These are phyloP conservation scores for Wallacemonas sp. DNA, from an alignment of 208 protist genomes.

Conservation along the genomic window DNA sequence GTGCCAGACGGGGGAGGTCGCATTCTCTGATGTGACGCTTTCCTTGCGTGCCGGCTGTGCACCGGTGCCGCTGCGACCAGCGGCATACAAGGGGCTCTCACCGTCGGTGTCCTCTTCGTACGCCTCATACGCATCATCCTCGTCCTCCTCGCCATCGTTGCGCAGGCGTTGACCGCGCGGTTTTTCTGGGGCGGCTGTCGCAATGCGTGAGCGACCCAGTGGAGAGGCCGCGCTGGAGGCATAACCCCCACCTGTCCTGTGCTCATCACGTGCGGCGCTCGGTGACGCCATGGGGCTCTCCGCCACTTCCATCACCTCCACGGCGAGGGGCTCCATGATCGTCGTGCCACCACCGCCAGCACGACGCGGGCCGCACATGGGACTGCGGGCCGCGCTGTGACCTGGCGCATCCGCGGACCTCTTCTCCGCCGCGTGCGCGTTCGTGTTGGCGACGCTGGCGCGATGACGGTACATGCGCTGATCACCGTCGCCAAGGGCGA, in stretches of 20 bases:
- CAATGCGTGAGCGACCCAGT: neutral
- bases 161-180: neutral
- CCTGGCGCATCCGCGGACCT: too few species aligned
- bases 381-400: too few species aligned
- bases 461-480: slow-evolving; percentile 9
- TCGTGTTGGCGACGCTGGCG: slow-evolving; percentile 1
- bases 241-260: neutral
- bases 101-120: neutral
- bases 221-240: slow-evolving; percentile 1
- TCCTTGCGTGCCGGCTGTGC: neutral
- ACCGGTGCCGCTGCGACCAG: neutral
- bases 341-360: neutral
- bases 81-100: neutral
- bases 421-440: too few species aligned
- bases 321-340: neutral
- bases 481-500: neutral
- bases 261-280: neutral
- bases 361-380: too few species aligned
- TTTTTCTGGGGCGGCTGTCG: neutral
- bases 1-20: slow-evolving; percentile 5
- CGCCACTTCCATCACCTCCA: neutral
- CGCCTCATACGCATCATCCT: neutral
- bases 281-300: neutral
- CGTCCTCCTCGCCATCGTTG: neutral
- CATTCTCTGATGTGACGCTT: neutral